Evolutionary conservation across 179 eudicot species (phyloP).

Genomic region (Spinacia oleracea): DNA sequence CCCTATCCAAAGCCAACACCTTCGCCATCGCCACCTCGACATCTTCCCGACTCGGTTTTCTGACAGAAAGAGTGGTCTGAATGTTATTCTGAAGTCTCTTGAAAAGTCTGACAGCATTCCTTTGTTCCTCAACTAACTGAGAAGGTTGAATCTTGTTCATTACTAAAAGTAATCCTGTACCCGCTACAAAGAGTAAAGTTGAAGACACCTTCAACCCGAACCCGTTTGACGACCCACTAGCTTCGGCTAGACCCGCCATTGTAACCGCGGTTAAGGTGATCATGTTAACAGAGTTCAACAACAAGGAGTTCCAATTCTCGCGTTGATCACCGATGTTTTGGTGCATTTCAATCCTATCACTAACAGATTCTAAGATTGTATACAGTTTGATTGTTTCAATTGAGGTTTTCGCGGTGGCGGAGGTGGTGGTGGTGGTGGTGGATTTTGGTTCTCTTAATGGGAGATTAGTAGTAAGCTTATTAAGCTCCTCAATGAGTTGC

Average conservation of each 20-base stretch:
- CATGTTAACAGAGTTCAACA: slow-evolving; percentile 47
- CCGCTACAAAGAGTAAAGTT: slow-evolving; percentile 24
- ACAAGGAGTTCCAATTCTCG: slow-evolving; percentile 43
- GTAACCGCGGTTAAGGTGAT: slow-evolving; percentile 43
- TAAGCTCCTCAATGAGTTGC: not conserved
- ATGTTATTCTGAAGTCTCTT: slow-evolving; percentile 33
- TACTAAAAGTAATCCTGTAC: slow-evolving; percentile 25
- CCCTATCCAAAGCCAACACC: slow-evolving; percentile 51
- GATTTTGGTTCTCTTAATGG: not conserved
- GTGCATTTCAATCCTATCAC: slow-evolving; percentile 52
- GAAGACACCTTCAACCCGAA: slow-evolving; percentile 29
- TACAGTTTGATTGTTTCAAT: slow-evolving; percentile 12
- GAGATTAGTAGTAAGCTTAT: not conserved
- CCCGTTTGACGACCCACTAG: not conserved
- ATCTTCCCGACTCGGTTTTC: slow-evolving; percentile 5
- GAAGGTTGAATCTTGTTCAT: slow-evolving; percentile 51
- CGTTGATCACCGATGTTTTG: slow-evolving; percentile 44
- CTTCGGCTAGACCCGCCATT: slow-evolving; percentile 31
- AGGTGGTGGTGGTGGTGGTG: no score
- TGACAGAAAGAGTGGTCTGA: slow-evolving; percentile 17
- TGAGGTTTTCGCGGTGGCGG: no score
- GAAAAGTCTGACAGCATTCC: slow-evolving; percentile 46
- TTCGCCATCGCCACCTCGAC: slow-evolving; percentile 38
- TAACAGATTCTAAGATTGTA: slow-evolving; percentile 29
- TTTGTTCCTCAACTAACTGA: slow-evolving; percentile 47